Evolutionary conservation across 441 rosid species (phyloP), one percentile per base, ranked within the genome.

Genomic region (Pelargonium citronellum): DNA sequence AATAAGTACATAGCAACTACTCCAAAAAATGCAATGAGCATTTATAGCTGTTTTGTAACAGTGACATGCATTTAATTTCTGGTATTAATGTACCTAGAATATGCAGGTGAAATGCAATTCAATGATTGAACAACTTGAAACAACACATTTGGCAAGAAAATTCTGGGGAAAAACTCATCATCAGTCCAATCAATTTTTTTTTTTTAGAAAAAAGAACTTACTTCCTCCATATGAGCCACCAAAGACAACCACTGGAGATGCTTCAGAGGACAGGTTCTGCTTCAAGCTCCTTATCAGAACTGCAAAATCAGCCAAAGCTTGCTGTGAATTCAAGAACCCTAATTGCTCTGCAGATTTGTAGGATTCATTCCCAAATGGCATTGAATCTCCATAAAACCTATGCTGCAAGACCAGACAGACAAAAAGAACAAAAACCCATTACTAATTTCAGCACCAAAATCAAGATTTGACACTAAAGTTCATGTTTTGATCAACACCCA

Each of bases 181-280:
- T 24, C 20, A 30, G 15, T 41, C 27, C 8, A 37, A 62, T 7
- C 5, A 12, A 15, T 41, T 46, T 13, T 3, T 66, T 41, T 53
- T 65, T 22, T 0, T 22, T 0, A 1, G 1, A 22, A 22, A 22
- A 22, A 22, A 37, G 43, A 66, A 61, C 80, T 79, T 80, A 87
- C 96, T 88, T 85, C 93, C 96, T 74, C 96, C 96, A 77, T 88
- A 90, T 67, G 96, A 90, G 53, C 90, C 93, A 70, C 93, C 96
- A 68, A 90, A 88, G 81, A 85, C 90, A 69, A 90, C 85, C n/a
- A 88, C 91, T 11, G 96, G 90, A 2, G 96, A 87, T 46, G 84
- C 78, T 72, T 88, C 90, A 6, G 91, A 83, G 22, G 91, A 83
- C 63, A 90, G 83, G 60, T 88, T 88, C 61, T 83, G 85, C 84